Base-by-base conservation (phyloP, 257 asterid genomes). In the Marsdenia floribunda region DNA sequence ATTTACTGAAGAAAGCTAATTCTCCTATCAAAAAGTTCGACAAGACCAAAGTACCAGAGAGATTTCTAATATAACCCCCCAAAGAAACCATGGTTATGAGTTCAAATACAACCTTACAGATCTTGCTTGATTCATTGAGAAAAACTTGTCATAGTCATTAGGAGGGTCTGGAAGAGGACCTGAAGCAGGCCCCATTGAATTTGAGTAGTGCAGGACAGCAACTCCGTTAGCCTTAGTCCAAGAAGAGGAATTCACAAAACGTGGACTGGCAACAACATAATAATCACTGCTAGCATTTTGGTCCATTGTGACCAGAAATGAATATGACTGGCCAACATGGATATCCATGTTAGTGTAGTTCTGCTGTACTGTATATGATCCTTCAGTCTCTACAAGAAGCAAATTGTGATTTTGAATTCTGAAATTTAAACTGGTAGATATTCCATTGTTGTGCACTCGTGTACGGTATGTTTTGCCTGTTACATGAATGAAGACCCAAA, bases 161-260 rank as follows among this genome's bases (percentile, higher is more conserved):
- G 96, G 98, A 83, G 86, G 93, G 89, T 90, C 98, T 70, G 98
- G 98, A 86, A 93, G 97, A 82, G 97, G 97, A 83, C 97, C 98
- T 80, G 96, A 88, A 79, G 93, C 93, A 9, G 90, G 93, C 57
- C 89, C 97, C 81, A 80, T 86, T 9, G 97, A 91, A 73, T 87
- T 93, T 24, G 95, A 88, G 82, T 93, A 93, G 85, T 88, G 98
- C 87, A 93, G 79, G 83, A 91, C 70, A 71, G 91, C 87, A 79
- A 93, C 96, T 74, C 98, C 98, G 54, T 86, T 77, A 71, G 87
- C 86, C 89, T 84, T 93, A n/a, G 82, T 52, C 78, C 75, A 68
- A 75, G 78, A 54, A 40, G 98, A 82, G 72, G 89, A 82, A 81
- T 88, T 85, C 58, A 85, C 87, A 78, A 90, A 86, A 70, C 96